Conservation (phyloP, 257 asterid species). For the Scutellaria minor region DNA sequence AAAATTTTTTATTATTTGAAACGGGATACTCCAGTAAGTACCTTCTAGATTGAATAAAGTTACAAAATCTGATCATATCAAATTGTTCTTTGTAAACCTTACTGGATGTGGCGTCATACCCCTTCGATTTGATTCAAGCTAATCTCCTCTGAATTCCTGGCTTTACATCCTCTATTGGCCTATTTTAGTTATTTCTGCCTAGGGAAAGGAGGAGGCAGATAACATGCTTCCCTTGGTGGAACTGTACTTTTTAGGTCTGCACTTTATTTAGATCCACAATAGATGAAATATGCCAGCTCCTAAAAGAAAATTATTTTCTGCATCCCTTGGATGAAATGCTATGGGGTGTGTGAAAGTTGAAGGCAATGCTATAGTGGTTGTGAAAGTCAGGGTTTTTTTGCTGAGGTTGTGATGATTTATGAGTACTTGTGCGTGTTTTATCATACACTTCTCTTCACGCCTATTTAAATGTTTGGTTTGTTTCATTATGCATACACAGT, state of each 20-base stretch:
- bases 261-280: neutral
- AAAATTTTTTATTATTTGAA: neutral
- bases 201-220: neutral
- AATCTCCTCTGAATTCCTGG: neutral
- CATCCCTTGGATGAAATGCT: slow-evolving; percentile 5
- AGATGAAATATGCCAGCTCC: neutral
- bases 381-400: neutral
- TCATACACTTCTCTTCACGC: slow-evolving; percentile 5
- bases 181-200: neutral
- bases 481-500: slow-evolving; percentile 36
- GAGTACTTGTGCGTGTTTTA: neutral
- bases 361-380: neutral
- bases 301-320: neutral
- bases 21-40: slow-evolving; percentile 5
- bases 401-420: neutral
- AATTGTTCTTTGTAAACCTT: neutral
- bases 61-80: neutral
- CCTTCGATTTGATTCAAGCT: slow-evolving; percentile 14
- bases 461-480: slow-evolving; percentile 14
- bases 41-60: slow-evolving; percentile 12
- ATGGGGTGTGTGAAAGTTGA: neutral
- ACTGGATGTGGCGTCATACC: neutral
- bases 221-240: neutral
- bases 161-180: slow-evolving; percentile 15
- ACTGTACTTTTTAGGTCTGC: neutral